Percentiles rank a stretch among this genome's conserved stretches.
Conservation (phyloP, 139 green algal species). For the Spirogloea muscicola region DNA sequence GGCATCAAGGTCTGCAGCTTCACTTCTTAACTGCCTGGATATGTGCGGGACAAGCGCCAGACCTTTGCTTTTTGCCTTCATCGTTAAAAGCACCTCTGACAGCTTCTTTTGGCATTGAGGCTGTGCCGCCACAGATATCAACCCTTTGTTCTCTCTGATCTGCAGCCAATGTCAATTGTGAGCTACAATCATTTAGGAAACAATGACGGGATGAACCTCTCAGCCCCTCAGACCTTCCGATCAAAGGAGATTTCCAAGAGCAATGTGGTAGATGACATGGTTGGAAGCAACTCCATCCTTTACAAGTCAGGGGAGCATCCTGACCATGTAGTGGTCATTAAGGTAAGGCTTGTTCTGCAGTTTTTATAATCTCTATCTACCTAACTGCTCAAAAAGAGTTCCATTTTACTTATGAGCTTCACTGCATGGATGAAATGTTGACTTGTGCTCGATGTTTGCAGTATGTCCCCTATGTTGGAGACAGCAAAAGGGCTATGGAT, state of each 20-base stretch:
- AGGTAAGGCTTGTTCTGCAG: slow-evolving; percentile 44
- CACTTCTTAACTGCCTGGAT: too few relatives aligned
- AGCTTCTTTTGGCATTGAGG: too few relatives aligned
- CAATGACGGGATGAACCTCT: slow-evolving; percentile 97
- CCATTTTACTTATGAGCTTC: too few relatives aligned
- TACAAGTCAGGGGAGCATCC: slow-evolving; percentile 91
- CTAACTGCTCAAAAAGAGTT: background rate
- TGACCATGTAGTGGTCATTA: slow-evolving; percentile 97
- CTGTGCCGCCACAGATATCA: too few relatives aligned
- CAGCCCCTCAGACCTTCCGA: slow-evolving; percentile 76
- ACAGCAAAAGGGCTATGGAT: slow-evolving; percentile 97
- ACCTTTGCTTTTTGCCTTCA: too few relatives aligned
- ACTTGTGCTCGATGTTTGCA: background rate
- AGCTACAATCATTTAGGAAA: slow-evolving; percentile 99
- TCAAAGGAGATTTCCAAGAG: slow-evolving; percentile 92
- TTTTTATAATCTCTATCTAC: background rate
- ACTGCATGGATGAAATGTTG: background rate
- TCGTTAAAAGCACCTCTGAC: too few relatives aligned
- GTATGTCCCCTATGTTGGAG: slow-evolving; percentile 92
- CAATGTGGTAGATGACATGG: slow-evolving; percentile 99
- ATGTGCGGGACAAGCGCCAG: too few relatives aligned
- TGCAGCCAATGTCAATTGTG: slow-evolving; percentile 84
- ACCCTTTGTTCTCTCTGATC: background rate
- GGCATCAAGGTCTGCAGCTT: slow-evolving; percentile 93
- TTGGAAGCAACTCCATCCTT: slow-evolving; percentile 83